These are phyloP conservation scores for Talaromyces liani DNA, from an alignment of 495 filamentous ascomycete genomes.

Conservation along the genomic window DNA sequence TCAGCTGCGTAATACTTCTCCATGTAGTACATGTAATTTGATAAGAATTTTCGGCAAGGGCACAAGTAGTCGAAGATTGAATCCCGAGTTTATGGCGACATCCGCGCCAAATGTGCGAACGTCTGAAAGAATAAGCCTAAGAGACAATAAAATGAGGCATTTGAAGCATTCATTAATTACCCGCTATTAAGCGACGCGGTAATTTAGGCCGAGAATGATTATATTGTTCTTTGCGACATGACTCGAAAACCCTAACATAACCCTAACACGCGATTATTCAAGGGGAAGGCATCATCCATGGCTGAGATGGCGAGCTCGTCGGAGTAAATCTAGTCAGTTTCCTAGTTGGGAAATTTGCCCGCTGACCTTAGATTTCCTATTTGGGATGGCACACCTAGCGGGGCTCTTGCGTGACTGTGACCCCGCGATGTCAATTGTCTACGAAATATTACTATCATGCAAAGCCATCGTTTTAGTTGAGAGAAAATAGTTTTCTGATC, in stretches of 20 bases:
- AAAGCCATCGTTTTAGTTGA: too few relatives aligned
- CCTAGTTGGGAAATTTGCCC: background rate
- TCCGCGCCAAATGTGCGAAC: background rate
- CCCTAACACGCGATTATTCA: background rate
- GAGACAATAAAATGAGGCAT: background rate
- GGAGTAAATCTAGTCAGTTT: background rate
- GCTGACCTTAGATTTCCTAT: background rate
- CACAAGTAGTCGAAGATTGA: background rate
- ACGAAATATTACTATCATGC: background rate
- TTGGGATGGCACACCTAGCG: background rate
- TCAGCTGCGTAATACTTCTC: too few relatives aligned
- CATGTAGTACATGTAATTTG: too few relatives aligned
- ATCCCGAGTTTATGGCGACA: background rate
- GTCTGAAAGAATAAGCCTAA: too few relatives aligned
- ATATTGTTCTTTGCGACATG: background rate
- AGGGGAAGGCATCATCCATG: background rate
- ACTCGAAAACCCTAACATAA: background rate
- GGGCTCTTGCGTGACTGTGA: background rate
- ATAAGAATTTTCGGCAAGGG: too few relatives aligned
- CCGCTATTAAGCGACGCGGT: background rate
- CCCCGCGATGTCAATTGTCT: constrained; percentile 4
- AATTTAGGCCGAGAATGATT: background rate
- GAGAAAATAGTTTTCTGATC: background rate
- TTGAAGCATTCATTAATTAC: background rate
- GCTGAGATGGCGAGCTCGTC: background rate